Base-by-base conservation (phyloP, 352 stramenopile species). In the Phytophthora pini region DNA sequence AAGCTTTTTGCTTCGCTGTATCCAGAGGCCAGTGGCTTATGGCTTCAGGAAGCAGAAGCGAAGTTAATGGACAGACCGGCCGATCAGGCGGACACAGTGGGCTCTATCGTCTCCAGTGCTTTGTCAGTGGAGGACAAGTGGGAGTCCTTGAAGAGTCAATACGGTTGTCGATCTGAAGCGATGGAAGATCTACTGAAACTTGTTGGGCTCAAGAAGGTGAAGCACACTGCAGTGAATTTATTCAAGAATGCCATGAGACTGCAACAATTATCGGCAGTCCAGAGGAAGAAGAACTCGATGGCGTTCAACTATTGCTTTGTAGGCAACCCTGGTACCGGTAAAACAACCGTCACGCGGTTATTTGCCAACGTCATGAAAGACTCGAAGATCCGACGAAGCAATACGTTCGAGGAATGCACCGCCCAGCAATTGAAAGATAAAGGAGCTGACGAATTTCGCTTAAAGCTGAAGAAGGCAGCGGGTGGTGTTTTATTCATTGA, bases 121-220 rank as follows among this genome's bases (percentile, higher is more conserved):
- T 24, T 24, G 0, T 73, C 53, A 20, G 45, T 80, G 8, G 56
- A 75, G 24, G 74, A 93, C 41, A 72, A 74, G n/a, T 97, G 90
- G 90, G 57, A 76, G 27, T 71, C 74, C 36, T 54, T 94, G 24
- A 88, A 93, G 55, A 56, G 56, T 4, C 73, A 82, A 34, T 49
- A 86, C 44, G 53, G 66, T 4, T 79, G 77, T 41, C 36, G 68
- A 0, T 95, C 89, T 3, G 46, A 84, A 12, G 86, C 82, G 4
- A 96, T 96, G 87, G 88, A 97, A 9, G 70, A 90, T 34, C 61
- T 97, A n/a, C 45, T 97, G 12, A 88, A 87, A 44, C 77, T 96
- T 44, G 90, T 91, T 27, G 90, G 90, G 1, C 71, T 97, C 15
- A 78, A 60, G 8, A 85, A 86, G 52, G 90, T 97, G 4, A 97